phyloP scores from a whole-genome alignment of 2,329 filamentous ascomycete species.

The Beauveria caledonica region DNA sequence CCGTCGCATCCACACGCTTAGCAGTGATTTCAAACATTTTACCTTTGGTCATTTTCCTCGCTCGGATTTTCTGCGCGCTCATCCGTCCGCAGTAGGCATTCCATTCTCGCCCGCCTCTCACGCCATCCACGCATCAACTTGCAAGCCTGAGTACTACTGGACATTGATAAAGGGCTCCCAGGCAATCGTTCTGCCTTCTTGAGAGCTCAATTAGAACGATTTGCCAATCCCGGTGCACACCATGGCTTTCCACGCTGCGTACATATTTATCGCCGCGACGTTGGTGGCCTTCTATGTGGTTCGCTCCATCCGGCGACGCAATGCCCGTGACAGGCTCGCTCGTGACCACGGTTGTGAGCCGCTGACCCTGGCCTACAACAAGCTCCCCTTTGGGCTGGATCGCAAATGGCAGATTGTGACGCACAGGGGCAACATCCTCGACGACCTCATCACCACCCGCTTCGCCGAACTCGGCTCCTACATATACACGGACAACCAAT shows the following conservation, averaged over 20 bases:
- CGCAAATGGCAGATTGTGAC: conserved; percentile 4
- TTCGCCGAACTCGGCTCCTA: conserved; percentile 1
- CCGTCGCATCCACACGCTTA: no score
- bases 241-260: not conserved
- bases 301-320: not conserved
- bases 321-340: not conserved
- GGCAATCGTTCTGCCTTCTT: no score
- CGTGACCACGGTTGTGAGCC: not conserved
- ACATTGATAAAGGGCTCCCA: no score
- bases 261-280: not conserved
- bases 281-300: not conserved
- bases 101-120: no score
- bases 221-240: not conserved
- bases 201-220: no score
- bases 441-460: conserved; percentile 6
- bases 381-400: not conserved
- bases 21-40: no score
- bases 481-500: conserved; percentile 2
- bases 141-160: no score
- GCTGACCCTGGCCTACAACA: not conserved
- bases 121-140: no score
- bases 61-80: no score
- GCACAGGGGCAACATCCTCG: not conserved
- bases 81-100: no score
- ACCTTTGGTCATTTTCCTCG: no score